Evolutionary conservation across 768 basidiomycete genomes (phyloP), one percentile per base, ranked within the genome.

Genomic region (Termitomyces sp.): DNA sequence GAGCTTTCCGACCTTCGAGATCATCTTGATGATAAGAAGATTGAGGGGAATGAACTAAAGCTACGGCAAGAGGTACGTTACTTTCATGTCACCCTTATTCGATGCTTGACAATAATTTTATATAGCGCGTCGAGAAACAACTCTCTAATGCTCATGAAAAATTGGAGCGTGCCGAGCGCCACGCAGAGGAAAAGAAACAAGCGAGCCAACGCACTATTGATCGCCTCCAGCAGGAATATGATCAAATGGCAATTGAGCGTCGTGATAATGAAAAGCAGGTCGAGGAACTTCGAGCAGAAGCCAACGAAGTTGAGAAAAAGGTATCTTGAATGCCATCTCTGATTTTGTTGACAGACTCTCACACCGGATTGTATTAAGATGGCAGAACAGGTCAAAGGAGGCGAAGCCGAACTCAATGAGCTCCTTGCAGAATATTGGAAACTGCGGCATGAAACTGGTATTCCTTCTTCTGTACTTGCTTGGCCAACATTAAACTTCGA

Each of bases 391-490:
- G 74, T 92, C 57, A 86, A 83, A 69, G 78, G 78, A 61, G 92
- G 86, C 66, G 91, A 95, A 72, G 75, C 73, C 7, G 92, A 95
- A 70, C 77, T 96, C n/a, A 87, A 87, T 64, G 87, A 91, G 60
- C 78, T 97, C 20, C 79, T 97, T 45, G 76, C 83, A 9, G 93
- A 94, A 70, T 95, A 96, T 71, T 92, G 89, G 87, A 86, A 81
- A 59, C 76, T 94, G 56, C 81, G 91, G 43, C 87, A 90, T 65
- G 85, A 87, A 67, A 87, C 90, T 68, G 89, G 92, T 91, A 69
- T 71, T 20, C 32, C 25, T 31, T 47, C 49, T 34, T 58, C 51
- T 8, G 29, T 42, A 43, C 15, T 38, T 51, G 12, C 15, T 32
- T 62, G 5, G 57, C 46, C 11, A 60, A 47, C 59, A 61, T 40